phyloP scores from a whole-genome alignment of 2,329 filamentous ascomycete species.

The Pseudogymnoascus sp. region DNA sequence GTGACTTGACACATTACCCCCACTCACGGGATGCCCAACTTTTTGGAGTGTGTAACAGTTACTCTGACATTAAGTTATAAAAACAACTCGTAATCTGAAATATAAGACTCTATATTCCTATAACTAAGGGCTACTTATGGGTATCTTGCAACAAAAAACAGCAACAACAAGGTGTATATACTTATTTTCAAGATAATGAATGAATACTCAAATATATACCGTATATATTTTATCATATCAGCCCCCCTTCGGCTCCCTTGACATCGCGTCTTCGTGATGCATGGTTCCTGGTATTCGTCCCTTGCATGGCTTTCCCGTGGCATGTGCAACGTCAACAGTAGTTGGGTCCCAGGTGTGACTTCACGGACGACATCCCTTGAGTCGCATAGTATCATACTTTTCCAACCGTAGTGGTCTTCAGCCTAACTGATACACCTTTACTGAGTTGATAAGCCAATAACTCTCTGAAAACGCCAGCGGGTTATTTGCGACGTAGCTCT shows the following conservation, averaged over 20 bases:
- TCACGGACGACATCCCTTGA: not conserved
- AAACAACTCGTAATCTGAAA: not conserved
- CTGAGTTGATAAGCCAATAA: constrained; percentile 68
- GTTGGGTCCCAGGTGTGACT: not conserved
- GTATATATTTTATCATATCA: not conserved
- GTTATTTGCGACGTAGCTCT: constrained; percentile 63
- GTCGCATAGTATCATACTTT: not conserved
- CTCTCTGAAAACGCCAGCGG: constrained; percentile 61
- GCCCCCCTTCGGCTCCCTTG: not conserved
- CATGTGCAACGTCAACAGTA: not conserved
- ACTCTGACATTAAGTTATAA: not conserved
- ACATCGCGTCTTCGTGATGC: not conserved
- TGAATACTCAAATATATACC: not conserved
- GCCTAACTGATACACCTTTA: constrained; percentile 48
- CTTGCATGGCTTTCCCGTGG: not conserved
- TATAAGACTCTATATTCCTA: not conserved
- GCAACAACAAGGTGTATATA: too few species aligned
- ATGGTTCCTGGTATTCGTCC: not conserved
- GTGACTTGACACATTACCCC: not conserved
- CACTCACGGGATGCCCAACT: not conserved
- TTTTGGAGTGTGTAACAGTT: not conserved
- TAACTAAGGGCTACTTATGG: not conserved
- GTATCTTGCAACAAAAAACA: not conserved
- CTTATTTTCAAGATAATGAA: not conserved
- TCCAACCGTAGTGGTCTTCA: not conserved